Percentiles rank a stretch among this genome's conserved stretches.
These are phyloP conservation scores for Monilinia laxa DNA, from an alignment of 2,329 filamentous ascomycete species.

Conservation along the genomic window DNA sequence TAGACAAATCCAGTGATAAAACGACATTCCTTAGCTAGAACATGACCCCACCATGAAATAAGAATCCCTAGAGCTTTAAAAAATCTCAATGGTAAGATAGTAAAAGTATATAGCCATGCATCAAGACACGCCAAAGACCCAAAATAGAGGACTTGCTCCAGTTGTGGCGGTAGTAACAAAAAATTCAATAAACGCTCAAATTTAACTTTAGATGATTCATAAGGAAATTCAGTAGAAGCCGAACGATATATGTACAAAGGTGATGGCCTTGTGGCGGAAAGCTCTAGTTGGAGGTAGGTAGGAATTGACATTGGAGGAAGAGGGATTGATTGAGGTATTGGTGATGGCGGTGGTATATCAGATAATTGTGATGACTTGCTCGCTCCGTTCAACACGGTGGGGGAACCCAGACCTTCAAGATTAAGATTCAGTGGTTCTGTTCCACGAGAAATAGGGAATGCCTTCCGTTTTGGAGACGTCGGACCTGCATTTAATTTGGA, in stretches of 20 bases:
- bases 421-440: slow-evolving; percentile 37
- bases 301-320: slow-evolving; percentile 66
- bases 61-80: slow-evolving; percentile 76
- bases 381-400: slow-evolving; percentile 2
- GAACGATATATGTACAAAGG: slow-evolving; percentile 65
- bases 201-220: slow-evolving; percentile 90
- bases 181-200: slow-evolving; percentile 91
- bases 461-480: slow-evolving; percentile 36
- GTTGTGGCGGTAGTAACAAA: slow-evolving; percentile 72
- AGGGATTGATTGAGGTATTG: slow-evolving; percentile 55
- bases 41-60: slow-evolving; percentile 72
- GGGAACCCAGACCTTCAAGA: slow-evolving; percentile 16
- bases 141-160: slow-evolving; percentile 85
- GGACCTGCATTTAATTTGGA: slow-evolving; percentile 30
- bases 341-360: slow-evolving; percentile 32
- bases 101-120: slow-evolving; percentile 95
- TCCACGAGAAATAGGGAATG: slow-evolving; percentile 28
- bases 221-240: slow-evolving; percentile 61
- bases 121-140: slow-evolving; percentile 89
- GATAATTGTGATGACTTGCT: slow-evolving; percentile 25
- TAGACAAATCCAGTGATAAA: slow-evolving; percentile 78
- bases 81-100: slow-evolving; percentile 88
- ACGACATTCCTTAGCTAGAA: slow-evolving; percentile 67
- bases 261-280: slow-evolving; percentile 61
- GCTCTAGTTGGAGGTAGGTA: slow-evolving; percentile 63